Percentiles rank a stretch among this genome's conserved stretches.
Evolutionary conservation across 2,329 filamentous ascomycete species (phyloP).

Genomic region (Kalaharituber pfeilii): DNA sequence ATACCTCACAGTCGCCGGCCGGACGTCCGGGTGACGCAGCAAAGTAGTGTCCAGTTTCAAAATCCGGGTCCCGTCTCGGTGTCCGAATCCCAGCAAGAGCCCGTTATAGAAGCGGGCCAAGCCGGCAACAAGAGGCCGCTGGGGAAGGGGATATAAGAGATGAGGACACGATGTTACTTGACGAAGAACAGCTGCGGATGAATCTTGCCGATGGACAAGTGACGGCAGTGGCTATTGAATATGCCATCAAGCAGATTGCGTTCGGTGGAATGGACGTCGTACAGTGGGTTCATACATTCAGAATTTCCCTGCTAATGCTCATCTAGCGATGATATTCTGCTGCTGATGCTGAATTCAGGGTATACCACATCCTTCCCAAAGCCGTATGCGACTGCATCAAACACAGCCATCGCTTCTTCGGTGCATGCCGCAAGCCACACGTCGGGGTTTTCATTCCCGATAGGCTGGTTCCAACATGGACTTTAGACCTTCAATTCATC

Average conservation of each 20-base stretch:
- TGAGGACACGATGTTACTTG: neutral
- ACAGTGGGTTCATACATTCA: neutral
- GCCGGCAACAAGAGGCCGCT: neutral
- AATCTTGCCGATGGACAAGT: neutral
- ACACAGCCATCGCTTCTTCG: neutral
- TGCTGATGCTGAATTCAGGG: neutral
- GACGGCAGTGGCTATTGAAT: neutral
- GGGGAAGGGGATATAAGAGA: neutral
- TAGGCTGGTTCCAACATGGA: neutral
- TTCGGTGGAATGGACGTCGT: neutral
- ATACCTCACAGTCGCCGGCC: neutral
- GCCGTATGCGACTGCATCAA: neutral
- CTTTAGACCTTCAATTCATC: neutral
- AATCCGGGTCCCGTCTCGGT: neutral
- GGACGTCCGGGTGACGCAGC: neutral
- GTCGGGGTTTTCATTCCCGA: neutral
- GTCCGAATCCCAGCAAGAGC: too few relatives aligned
- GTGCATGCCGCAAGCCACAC: neutral
- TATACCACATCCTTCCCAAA: conserved; percentile 1
- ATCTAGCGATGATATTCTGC: neutral
- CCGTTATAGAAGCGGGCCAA: neutral
- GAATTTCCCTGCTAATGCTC: too few relatives aligned
- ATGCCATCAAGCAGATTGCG: neutral
- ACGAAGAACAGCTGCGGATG: too few relatives aligned
- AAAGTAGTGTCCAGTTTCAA: neutral